Evolutionary conservation across 2,329 filamentous ascomycete genomes (phyloP), one percentile per base, ranked within the genome.

Genomic region (Aspergillus carbonarius): DNA sequence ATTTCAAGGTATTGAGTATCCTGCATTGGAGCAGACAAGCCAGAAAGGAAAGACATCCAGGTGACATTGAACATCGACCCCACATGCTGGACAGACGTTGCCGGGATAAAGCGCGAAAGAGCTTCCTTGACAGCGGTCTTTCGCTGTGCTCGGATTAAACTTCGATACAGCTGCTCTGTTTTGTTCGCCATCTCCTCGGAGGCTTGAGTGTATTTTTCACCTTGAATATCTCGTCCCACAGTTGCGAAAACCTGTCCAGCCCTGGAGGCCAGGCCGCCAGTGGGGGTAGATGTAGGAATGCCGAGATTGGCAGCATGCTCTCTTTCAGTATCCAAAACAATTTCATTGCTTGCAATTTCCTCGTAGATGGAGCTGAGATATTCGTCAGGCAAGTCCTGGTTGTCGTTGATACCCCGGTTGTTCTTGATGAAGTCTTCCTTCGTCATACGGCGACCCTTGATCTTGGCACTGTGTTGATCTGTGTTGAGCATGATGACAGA

Each of bases 401-500:
- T 93, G 77, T 99, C 95, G 76, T 99, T 98, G 80, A 99, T 99
- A 58, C 95, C 95, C 27, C 95, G 83, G 75, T 99, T 99, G 78
- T 99, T 99, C 81, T 96, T 97, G 80, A 99, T 96, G 72, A 99
- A 99, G 66, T 99, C 96, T 62, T 96, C 90, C 64, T 92, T 92
- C 25, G 89, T 96, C 95, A 99, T 99, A 54, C 92, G 88, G 66
- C 85, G 86, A 1, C 81, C 82, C 70, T 87, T 88, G 68, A 99
- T 85, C 73, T 97, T 96, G 64, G 81, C 83, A 74, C 93, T 98
- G 78, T 99, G 95, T 66, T 93, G 85, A 79, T 99, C 95, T 1
- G 93, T 96, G 74, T 99, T 99, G 53, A 99, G 80, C 85, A 99
- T 82, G 68, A 99, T 97, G 56, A 98, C 95, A 0, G 93, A 98